Base-by-base conservation (phyloP, 2,329 filamentous ascomycete species). In the Cercospora zeae-maydis region DNA sequence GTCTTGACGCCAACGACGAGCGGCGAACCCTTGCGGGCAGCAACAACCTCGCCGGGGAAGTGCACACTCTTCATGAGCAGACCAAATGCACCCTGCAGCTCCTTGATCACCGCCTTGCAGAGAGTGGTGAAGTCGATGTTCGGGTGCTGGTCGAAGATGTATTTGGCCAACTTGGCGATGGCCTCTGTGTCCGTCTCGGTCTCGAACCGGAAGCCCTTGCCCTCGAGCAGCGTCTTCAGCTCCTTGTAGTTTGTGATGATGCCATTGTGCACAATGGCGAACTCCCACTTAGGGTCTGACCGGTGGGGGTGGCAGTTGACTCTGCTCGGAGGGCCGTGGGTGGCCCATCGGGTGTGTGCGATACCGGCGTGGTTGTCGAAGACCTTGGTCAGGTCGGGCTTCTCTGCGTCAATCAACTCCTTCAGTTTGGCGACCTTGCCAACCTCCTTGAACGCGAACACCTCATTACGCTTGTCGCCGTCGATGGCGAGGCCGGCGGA, bases 191-290 rank as follows among this genome's bases (percentile, higher is more conserved):
- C 95, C 70, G 95, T 99, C 81, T 99, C 93, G 58, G 95, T 99
- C 88, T 99, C 95, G 78, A 99, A 99, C 76, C 88, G 90, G 88
- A 96, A 96, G 76, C 95, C 95, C 86, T 98, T 99, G 84, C 85
- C 85, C 81, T 89, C 86, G 71, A 99, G 86, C 68, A 99, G 88
- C 67, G 90, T 91, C 87, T 93, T 96, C 74, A 99, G 83, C 82
- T 99, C 95, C 86, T 99, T 99, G 87, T 99, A 99, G 86, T 99
- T 99, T 83, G 95, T 99, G 81, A 99, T 99, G 85, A 99, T 99
- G 76, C 95, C 95, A 81, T 99, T 99, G 89, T 99, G 95, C 66
- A 98, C 95, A 73, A 99, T 88, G 70, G 91, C 86, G 79, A 99
- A 99, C 81, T 99, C 90, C 92, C 93, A 99, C 74, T 82, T 91